Evolutionary conservation across 2,329 filamentous ascomycete species (phyloP).

Genomic region (Byssothecium circinans): DNA sequence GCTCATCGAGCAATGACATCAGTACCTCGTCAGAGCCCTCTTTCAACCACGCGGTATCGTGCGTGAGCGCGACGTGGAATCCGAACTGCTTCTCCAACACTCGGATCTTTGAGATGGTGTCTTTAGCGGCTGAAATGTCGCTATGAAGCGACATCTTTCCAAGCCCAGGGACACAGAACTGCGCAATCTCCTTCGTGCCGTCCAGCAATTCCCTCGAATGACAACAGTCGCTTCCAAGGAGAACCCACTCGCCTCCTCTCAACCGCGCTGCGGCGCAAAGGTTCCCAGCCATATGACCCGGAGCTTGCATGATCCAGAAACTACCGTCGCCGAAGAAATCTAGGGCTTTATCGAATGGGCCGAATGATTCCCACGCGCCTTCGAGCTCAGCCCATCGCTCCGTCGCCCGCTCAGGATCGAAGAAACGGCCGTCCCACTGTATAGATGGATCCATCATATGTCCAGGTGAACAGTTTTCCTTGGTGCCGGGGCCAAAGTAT

Average conservation of each 20-base stretch:
- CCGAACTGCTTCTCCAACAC: conserved; percentile 25
- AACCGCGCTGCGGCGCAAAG: conserved; percentile 38
- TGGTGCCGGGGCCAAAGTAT: conserved; percentile 35
- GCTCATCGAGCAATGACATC: conserved; percentile 31
- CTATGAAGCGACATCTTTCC: conserved; percentile 30
- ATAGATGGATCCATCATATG: conserved; percentile 26
- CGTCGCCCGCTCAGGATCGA: conserved; percentile 32
- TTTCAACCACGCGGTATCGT: conserved; percentile 35
- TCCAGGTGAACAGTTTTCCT: conserved; percentile 31
- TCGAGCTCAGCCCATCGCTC: conserved; percentile 31
- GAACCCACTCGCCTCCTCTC: conserved; percentile 29
- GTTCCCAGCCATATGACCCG: conserved; percentile 44
- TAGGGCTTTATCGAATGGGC: conserved; percentile 39
- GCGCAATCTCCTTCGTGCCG: conserved; percentile 28
- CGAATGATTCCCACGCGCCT: conserved; percentile 36
- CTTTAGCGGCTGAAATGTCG: conserved; percentile 28
- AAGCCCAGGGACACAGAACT: conserved; percentile 26
- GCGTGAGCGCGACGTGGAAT: conserved; percentile 34
- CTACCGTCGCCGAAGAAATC: conserved; percentile 46
- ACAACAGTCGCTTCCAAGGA: conserved; percentile 40
- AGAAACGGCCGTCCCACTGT: conserved; percentile 40
- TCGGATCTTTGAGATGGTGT: conserved; percentile 30
- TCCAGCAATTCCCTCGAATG: conserved; percentile 38
- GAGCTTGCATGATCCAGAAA: conserved; percentile 44
- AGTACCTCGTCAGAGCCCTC: conserved; percentile 27